Evolutionary conservation across 495 filamentous ascomycete species (phyloP).

Genomic region (Neurospora sp.): DNA sequence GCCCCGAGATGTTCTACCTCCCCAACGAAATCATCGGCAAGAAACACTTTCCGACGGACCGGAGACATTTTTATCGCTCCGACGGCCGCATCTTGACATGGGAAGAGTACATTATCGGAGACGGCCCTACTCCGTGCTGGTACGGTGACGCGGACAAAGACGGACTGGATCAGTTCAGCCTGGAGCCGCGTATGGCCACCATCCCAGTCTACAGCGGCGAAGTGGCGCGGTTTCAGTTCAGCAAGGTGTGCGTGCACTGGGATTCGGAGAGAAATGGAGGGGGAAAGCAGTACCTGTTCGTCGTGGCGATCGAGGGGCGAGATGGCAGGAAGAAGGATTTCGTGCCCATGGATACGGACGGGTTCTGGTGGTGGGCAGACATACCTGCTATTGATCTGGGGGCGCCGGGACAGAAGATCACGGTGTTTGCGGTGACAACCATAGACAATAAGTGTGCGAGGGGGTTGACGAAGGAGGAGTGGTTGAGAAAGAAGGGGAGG

Average conservation of each 20-base stretch:
- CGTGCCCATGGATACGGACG: conserved; percentile 54
- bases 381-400: conserved; percentile 56
- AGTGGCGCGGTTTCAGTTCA: conserved; percentile 63
- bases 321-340: conserved; percentile 63
- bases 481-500: conserved; percentile 45
- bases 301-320: conserved; percentile 53
- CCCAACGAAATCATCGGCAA: conserved; percentile 74
- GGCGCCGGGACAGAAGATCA: conserved; percentile 54
- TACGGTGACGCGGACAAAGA: conserved; percentile 44
- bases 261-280: conserved; percentile 51
- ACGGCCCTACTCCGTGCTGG: conserved; percentile 42
- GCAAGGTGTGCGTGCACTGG: conserved; percentile 72
- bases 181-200: conserved; percentile 47
- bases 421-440: conserved; percentile 50
- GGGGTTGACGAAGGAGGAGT: conserved; percentile 61
- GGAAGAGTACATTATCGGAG: conserved; percentile 68
- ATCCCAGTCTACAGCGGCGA: conserved; percentile 43
- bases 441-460: conserved; percentile 55
- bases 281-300: conserved; percentile 53
- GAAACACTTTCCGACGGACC: conserved; percentile 65
- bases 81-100: conserved; percentile 44
- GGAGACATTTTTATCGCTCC: conserved; percentile 55
- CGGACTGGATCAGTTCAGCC: conserved; percentile 50
- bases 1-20: conserved; percentile 60
- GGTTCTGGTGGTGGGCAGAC: conserved; percentile 65